Evolutionary conservation across 208 protist genomes (phyloP), one percentile per base, ranked within the genome.

Genomic region (Leishmania aethiopica): DNA sequence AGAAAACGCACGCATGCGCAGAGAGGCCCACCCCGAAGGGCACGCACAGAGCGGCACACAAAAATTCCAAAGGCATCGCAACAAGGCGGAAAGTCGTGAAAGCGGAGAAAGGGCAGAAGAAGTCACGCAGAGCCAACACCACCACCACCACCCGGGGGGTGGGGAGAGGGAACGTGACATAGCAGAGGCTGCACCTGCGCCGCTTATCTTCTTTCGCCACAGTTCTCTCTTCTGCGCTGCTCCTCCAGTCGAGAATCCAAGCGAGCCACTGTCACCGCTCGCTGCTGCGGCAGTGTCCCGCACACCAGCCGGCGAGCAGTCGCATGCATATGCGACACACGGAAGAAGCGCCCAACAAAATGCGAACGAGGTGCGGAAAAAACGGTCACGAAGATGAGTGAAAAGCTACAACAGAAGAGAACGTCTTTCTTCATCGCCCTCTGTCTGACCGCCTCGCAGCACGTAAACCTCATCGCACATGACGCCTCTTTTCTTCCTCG

Each of bases 281-380:
- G 59, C 28, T 25, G 59, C 25, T 35, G 59, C 5, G n/a, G 22
- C 59, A 64, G 59, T 64, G 59, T 13, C 28, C 22, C 59, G 59
- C 28, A 32, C 59, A 64, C 11, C 59, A 64, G 35, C 59, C n/a
- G 28, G 28, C 59, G 28, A 64, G 59, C 59, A 10, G 59, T 1
- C 59, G 28, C 35, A 6, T 64, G 59, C 28, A 15, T 32, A 64
- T 17, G 8, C 73, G 17, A 74, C 59, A 35, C 42, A 77, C 49
- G 25, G 60, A 87, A 45, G 80, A 79, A 40, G 69, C 71, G 55
- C n/a, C 8, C 37, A 78, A 40, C 59, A 10, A 10, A 64, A 4
- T 64, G 59, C 59, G 19, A 64, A 35, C 5, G 59, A 10, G 59
- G 28, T 64, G 35, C 53, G 80, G 67, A 83, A 25, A 83, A 25